Evolutionary conservation across 176 grass and related monocot genomes (phyloP).

Genomic region (Rhynchospora breviuscula): DNA sequence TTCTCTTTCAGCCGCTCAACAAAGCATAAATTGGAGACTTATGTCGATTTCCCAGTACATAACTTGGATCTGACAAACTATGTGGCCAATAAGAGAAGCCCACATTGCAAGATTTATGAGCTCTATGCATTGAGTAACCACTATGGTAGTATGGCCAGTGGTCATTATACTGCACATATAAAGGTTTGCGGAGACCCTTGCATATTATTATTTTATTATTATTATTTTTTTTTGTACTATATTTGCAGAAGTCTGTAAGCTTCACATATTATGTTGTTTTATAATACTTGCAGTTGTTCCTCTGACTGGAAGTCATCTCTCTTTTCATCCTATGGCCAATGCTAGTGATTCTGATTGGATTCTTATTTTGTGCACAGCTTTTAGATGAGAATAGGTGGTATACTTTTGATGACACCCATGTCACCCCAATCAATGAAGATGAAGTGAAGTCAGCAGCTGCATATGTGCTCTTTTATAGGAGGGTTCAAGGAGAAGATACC

Average conservation of each 20-base stretch:
- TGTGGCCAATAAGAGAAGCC: constrained; percentile 76
- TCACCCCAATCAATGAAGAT: constrained; percentile 71
- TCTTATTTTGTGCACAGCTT: constrained; percentile 49
- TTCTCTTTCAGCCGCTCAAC: constrained; percentile 93
- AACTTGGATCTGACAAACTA: constrained; percentile 95
- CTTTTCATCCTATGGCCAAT: background rate
- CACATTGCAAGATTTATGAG: constrained; percentile 61
- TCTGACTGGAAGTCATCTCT: background rate
- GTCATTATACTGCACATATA: constrained; percentile 95
- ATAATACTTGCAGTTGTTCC: background rate
- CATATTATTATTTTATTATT: background rate
- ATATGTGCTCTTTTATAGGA: constrained; percentile 95
- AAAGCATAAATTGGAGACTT: constrained; percentile 91
- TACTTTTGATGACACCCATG: constrained; percentile 97
- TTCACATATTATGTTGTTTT: background rate
- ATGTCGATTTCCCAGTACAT: constrained; percentile 96
- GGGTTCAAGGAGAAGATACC: constrained; percentile 51
- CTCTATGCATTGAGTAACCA: constrained; percentile 96
- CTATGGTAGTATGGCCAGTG: constrained; percentile 95
- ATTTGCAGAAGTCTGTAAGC: too few species aligned
- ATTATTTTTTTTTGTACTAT: too few species aligned
- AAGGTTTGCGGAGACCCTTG: constrained; percentile 49
- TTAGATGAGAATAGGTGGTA: constrained; percentile 92
- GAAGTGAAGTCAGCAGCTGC: constrained; percentile 94
- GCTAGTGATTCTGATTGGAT: constrained; percentile 16